A percentile compares a stretch with the other conserved stretches of the same genome.
phyloP scores from a whole-genome alignment of 257 asterid genomes.

The Solanum tarapatanum region DNA sequence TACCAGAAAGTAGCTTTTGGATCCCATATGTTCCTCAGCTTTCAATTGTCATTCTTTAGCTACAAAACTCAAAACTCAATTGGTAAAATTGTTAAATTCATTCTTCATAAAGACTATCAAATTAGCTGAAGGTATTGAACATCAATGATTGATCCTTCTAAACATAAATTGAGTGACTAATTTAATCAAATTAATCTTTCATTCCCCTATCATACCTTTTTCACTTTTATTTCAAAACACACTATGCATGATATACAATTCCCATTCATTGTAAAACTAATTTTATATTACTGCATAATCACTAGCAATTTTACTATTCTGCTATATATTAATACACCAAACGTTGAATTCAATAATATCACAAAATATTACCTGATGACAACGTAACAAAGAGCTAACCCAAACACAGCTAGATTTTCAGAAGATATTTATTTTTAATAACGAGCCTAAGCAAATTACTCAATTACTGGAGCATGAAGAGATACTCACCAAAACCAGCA shows the following conservation, averaged over 20 bases:
- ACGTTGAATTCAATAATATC: neutral
- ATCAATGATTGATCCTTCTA: neutral
- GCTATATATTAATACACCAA: neutral
- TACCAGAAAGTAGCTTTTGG: neutral
- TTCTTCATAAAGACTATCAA: neutral
- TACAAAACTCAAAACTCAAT: neutral
- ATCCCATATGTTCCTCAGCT: neutral
- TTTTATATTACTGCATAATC: neutral
- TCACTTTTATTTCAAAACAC: neutral
- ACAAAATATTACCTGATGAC: neutral
- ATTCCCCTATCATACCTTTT: neutral
- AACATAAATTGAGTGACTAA: neutral
- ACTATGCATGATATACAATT: neutral
- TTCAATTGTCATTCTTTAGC: neutral
- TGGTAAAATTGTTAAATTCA: neutral
- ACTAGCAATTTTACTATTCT: neutral
- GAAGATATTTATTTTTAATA: neutral
- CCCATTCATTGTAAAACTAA: neutral
- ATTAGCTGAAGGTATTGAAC: neutral
- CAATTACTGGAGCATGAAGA: neutral
- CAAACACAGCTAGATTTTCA: neutral
- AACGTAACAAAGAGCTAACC: neutral
- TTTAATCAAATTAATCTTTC: neutral
- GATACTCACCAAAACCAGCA: neutral
- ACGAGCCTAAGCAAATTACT: neutral